phyloP scores from a whole-genome alignment of 2,329 filamentous ascomycete species.

The Triangularia verruculosa region DNA sequence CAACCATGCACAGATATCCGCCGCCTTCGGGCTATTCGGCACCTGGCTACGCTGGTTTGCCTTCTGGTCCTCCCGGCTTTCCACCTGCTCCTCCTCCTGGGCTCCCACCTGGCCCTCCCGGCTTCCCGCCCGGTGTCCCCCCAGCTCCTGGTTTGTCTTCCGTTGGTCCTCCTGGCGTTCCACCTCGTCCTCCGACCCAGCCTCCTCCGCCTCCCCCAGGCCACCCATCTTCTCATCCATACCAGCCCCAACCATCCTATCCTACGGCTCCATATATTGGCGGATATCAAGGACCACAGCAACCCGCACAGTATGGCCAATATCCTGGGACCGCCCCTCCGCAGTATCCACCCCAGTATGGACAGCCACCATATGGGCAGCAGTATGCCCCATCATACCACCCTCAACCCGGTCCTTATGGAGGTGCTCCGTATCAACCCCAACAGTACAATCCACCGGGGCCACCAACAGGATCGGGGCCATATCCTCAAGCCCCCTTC shows the following conservation, averaged over 20 bases:
- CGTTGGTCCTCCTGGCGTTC: slow-evolving; percentile 6
- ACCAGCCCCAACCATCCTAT: slow-evolving; percentile 15
- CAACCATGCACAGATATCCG: background rate
- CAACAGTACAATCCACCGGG: slow-evolving; percentile 16
- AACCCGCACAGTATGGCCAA: slow-evolving; percentile 24
- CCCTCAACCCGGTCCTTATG: slow-evolving; percentile 15
- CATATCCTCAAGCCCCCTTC: background rate
- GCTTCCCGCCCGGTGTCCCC: background rate
- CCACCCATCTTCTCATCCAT: background rate
- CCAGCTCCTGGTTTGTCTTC: background rate
- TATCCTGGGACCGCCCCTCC: slow-evolving; percentile 25
- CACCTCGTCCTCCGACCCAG: slow-evolving; percentile 17
- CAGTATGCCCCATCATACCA: slow-evolving; percentile 19
- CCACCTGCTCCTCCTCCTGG: background rate
- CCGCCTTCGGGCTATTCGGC: background rate
- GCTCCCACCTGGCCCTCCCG: background rate
- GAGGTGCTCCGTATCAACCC: slow-evolving; percentile 22
- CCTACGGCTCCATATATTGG: slow-evolving; percentile 20
- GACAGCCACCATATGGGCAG: slow-evolving; percentile 24
- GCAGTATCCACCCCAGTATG: slow-evolving; percentile 18
- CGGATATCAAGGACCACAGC: slow-evolving; percentile 18
- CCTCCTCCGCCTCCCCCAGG: background rate
- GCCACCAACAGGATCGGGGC: background rate
- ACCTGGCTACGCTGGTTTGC: background rate
- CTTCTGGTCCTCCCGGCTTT: background rate